These are phyloP conservation scores for Xerophyta viscosa DNA, from an alignment of 106 monocot species.

Conservation along the genomic window DNA sequence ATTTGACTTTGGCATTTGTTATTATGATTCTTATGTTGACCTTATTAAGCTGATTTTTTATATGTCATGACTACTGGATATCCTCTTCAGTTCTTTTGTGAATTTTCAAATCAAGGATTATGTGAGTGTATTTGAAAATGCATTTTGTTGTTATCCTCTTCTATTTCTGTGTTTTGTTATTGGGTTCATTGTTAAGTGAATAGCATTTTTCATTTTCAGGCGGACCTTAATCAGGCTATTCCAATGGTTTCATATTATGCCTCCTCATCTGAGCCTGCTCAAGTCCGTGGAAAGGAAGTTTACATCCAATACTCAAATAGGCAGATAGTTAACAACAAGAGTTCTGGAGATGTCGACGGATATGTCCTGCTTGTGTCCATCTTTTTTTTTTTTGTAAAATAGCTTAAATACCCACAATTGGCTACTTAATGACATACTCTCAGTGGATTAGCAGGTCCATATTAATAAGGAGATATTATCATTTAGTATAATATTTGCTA, in stretches of 20 bases:
- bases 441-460: slow-evolving; percentile 44
- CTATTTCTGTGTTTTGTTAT: background rate
- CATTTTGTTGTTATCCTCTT: too few relatives aligned
- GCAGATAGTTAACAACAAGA: slow-evolving; percentile 10
- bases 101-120: too few relatives aligned
- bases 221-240: slow-evolving; percentile 6
- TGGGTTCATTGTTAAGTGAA: background rate
- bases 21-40: too few relatives aligned
- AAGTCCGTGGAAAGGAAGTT: slow-evolving; percentile 7
- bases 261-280: slow-evolving; percentile 11
- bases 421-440: slow-evolving; percentile 32
- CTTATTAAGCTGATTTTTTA: too few relatives aligned
- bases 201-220: background rate
- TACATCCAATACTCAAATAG: slow-evolving; percentile 14
- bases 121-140: too few relatives aligned
- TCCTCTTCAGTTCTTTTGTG: too few relatives aligned
- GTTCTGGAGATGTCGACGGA: slow-evolving; percentile 6
- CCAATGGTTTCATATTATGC: slow-evolving; percentile 14
- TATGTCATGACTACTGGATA: too few relatives aligned
- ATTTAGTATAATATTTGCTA: too few relatives aligned
- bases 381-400: too few relatives aligned
- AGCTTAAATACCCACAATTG: slow-evolving; percentile 1
- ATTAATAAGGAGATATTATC: slow-evolving; percentile 41
- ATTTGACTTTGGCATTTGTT: too few relatives aligned
- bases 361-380: slow-evolving; percentile 29